Conservation (phyloP, 768 basidiomycete genomes). For the Psilocybe sp. region DNA sequence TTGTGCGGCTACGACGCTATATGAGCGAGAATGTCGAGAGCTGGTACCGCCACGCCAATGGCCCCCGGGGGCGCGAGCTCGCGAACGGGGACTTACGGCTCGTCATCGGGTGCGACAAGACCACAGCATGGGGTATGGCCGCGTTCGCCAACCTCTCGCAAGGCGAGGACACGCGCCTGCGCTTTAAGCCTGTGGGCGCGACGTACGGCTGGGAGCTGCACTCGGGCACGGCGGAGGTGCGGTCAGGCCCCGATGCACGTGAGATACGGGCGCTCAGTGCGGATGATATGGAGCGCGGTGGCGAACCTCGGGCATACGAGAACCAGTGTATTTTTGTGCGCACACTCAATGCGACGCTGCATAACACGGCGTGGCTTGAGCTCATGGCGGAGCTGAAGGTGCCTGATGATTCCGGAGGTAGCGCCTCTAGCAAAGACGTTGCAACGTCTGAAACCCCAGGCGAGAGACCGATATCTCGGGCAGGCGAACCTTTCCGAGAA, state of each 20-base stretch:
- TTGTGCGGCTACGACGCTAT: constrained; percentile 8
- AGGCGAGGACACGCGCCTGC: neutral
- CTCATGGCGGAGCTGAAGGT: no score
- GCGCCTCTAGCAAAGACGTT: no score
- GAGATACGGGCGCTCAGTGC: constrained; percentile 3
- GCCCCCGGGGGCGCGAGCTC: constrained; percentile 8
- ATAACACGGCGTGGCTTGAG: constrained; percentile 2
- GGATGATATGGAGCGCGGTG: neutral
- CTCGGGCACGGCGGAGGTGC: constrained; percentile 11
- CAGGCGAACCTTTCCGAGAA: no score
- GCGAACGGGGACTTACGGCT: constrained; percentile 18
- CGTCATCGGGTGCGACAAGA: constrained; percentile 16
- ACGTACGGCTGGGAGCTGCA: constrained; percentile 9
- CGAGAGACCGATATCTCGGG: no score
- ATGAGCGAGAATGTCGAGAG: constrained; percentile 7
- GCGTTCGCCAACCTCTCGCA: constrained; percentile 9
- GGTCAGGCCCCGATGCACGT: constrained; percentile 4
- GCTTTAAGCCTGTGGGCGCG: neutral
- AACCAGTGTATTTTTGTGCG: constrained; percentile 16
- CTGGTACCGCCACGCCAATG: constrained; percentile 18
- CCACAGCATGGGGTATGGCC: constrained; percentile 18
- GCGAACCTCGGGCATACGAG: neutral
- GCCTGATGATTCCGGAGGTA: no score
- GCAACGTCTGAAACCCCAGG: no score
- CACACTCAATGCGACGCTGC: constrained; percentile 8